phyloP scores from a whole-genome alignment of 1,284 basidiomycete species.

The Trichosporon sp. region DNA sequence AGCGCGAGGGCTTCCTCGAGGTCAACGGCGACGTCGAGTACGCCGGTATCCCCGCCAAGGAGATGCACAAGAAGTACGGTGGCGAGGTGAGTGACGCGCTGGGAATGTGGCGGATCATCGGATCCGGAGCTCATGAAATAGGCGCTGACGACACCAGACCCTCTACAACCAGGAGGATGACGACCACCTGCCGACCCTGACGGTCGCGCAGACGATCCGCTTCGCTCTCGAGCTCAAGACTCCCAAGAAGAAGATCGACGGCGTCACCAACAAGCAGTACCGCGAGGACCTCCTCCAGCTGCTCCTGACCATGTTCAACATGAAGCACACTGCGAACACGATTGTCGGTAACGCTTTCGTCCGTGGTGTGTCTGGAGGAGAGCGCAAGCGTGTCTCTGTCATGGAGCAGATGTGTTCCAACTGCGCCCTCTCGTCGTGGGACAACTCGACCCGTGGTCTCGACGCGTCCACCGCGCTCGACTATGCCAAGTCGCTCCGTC shows the following conservation, averaged over 20 bases:
- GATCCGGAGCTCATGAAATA: neutral
- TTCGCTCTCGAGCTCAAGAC: slow-evolving; percentile 57
- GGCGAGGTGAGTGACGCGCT: slow-evolving; percentile 44
- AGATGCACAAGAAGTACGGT: slow-evolving; percentile 55
- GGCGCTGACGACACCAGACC: slow-evolving; percentile 33
- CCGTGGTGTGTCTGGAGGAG: slow-evolving; percentile 54
- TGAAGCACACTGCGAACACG: slow-evolving; percentile 58
- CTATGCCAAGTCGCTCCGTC: slow-evolving; percentile 57
- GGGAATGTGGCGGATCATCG: neutral
- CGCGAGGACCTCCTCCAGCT: slow-evolving; percentile 55
- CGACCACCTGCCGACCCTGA: slow-evolving; percentile 60
- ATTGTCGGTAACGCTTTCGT: slow-evolving; percentile 50
- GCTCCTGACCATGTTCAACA: slow-evolving; percentile 59
- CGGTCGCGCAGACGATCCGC: slow-evolving; percentile 57
- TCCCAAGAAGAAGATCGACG: slow-evolving; percentile 55
- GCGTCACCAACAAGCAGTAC: slow-evolving; percentile 53
- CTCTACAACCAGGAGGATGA: slow-evolving; percentile 56
- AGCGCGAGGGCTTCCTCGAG: slow-evolving; percentile 52
- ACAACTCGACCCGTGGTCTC: slow-evolving; percentile 52
- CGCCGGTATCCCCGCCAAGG: slow-evolving; percentile 54
- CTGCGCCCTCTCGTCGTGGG: slow-evolving; percentile 52
- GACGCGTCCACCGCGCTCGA: slow-evolving; percentile 60
- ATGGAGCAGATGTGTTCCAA: slow-evolving; percentile 56
- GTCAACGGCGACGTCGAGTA: slow-evolving; percentile 57
- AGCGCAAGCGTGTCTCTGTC: slow-evolving; percentile 57